Conservation (phyloP, 225 moss, liverwort and hornwort genomes). For the Marchantia polymorpha region DNA sequence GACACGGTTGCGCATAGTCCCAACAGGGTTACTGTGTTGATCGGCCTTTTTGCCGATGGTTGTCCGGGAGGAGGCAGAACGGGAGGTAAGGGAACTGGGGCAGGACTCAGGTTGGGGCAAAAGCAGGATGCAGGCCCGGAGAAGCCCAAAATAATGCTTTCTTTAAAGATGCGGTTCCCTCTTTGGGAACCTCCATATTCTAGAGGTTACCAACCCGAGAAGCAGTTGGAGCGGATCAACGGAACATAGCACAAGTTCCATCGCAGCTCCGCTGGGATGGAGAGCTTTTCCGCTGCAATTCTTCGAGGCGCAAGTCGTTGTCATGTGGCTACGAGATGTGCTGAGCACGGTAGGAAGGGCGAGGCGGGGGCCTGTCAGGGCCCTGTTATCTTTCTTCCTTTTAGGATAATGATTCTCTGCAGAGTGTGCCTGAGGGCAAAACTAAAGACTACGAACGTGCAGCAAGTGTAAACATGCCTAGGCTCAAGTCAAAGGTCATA, state of each 20-base stretch:
- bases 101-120: neutral
- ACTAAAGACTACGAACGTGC: neutral
- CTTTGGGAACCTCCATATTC: constrained; percentile 5
- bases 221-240: constrained; percentile 9
- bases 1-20: constrained; percentile 9
- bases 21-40: constrained; percentile 15
- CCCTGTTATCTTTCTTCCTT: neutral
- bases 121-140: neutral
- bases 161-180: constrained; percentile 4
- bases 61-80: constrained; percentile 5
- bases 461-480: neutral
- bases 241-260: neutral
- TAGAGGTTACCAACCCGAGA: constrained; percentile 10
- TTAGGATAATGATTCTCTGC: neutral
- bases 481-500: constrained; percentile 5
- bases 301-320: neutral
- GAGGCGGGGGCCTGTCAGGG: neutral
- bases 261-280: neutral
- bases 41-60: constrained; percentile 4
- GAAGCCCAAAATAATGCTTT: neutral
- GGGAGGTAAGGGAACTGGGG: neutral
- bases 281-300: neutral
- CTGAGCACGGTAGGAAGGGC: neutral
- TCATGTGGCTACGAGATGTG: neutral
- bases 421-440: neutral